Base-by-base conservation (phyloP, 2,329 filamentous ascomycete genomes). In the Penicillium palitans region DNA sequence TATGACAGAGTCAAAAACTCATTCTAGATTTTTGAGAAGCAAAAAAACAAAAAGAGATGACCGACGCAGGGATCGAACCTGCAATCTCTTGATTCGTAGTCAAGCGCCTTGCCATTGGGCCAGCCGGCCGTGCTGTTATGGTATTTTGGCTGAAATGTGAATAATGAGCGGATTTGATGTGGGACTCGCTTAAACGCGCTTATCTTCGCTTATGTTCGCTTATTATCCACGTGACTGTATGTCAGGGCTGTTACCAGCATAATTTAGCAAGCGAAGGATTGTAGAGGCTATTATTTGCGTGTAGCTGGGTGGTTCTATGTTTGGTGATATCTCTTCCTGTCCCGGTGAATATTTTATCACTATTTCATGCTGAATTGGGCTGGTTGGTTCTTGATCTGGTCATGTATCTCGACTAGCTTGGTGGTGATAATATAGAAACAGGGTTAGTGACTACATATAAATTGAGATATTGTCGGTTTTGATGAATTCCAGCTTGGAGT, bases 11-110 rank as follows among this genome's bases (percentile, higher is more conserved):
- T 17, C 45, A 33, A 33, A 33, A 13, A 15, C 5, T 33, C 12
- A 5, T 33, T 13, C 12, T 13, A 33, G 5, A 33, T 13, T 33
- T 33, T 33, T 1, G 31, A 33, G 12, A 33, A 33, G 15, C 33
- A 17, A 17, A 35, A 33, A 15, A 35, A n/a, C 4, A 33, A 63
- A 70, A 72, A 64, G 56, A 39, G 61, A 41, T 73, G 72, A 73
- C 70, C 71, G 68, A 73, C 72, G 71, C 70, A 73, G 72, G 72
- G 65, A 51, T 79, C 76, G 76, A 79, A 79, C 77, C 77, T 77
- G 73, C 75, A 79, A 79, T 78, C 77, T 79, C 74, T 78, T 78
- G 77, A 79, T 79, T 77, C 78, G 78, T 79, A 80, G 78, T 80
- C 78, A 79, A 78, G 75, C 78, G 77, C 78, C 76, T 79, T 80